Evolutionary conservation across 352 stramenopile genomes (phyloP).

Genomic region (Phytophthora boehmeriae): DNA sequence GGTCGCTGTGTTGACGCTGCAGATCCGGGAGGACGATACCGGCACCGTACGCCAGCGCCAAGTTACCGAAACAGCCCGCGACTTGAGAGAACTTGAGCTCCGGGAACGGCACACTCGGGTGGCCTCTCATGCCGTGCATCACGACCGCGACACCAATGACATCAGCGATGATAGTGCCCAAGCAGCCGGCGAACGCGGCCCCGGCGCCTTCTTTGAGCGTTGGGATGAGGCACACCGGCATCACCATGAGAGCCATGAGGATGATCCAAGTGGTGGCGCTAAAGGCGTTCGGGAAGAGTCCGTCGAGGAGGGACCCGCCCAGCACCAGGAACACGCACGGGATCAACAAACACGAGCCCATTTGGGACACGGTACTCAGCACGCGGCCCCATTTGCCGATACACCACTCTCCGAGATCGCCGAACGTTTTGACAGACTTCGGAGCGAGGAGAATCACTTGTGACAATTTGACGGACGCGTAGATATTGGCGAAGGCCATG

Average conservation of each 20-base stretch:
- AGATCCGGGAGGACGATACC: conserved; percentile 60
- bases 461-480: conserved; percentile 49
- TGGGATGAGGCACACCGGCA: conserved; percentile 49
- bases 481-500: conserved; percentile 61
- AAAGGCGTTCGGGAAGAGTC: conserved; percentile 43
- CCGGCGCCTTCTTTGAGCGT: conserved; percentile 52
- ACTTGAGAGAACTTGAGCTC: conserved; percentile 48
- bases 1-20: conserved; percentile 47
- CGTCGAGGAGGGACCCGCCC: conserved; percentile 44
- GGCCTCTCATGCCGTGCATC: conserved; percentile 39
- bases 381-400: conserved; percentile 45
- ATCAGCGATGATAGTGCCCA: conserved; percentile 58
- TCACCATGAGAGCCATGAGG: conserved; percentile 51
- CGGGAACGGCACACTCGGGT: conserved; percentile 32
- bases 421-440: conserved; percentile 47
- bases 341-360: conserved; percentile 46
- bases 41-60: conserved; percentile 60
- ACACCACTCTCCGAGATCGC: conserved; percentile 55
- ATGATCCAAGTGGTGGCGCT: conserved; percentile 50
- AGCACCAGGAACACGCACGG: conserved; percentile 55
- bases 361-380: conserved; percentile 37
- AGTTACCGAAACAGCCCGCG: conserved; percentile 51
- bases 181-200: conserved; percentile 41
- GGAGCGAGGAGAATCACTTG: conserved; percentile 60
- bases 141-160: conserved; percentile 45